A percentile compares a stretch with the other conserved stretches of the same genome.
Evolutionary conservation across 495 filamentous ascomycete species (phyloP).

Genomic region (Haplographium delicatum): DNA sequence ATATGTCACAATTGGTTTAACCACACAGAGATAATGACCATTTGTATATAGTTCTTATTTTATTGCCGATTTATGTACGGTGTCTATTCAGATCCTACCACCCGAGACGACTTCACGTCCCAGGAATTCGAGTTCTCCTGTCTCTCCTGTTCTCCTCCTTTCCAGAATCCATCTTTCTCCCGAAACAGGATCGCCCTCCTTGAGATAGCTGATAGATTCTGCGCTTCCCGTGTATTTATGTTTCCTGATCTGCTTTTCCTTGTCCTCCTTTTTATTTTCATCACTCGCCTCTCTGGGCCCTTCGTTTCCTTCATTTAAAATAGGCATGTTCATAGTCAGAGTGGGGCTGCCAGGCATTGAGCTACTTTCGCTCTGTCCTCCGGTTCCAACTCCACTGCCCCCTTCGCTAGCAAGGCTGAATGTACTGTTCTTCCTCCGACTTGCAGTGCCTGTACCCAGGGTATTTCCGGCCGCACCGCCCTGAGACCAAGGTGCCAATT

Average conservation of each 20-base stretch:
- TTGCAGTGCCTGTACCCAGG: not conserved
- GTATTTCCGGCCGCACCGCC: not conserved
- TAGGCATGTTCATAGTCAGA: conserved; percentile 22
- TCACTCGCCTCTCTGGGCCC: not conserved
- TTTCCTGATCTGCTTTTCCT: conserved; percentile 27
- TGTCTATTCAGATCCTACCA: conserved; percentile 36
- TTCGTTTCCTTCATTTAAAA: no score
- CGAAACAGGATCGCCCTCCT: conserved; percentile 41
- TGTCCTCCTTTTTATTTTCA: conserved; percentile 8
- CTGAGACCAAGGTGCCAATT: conserved; percentile 17
- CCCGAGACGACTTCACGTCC: conserved; percentile 34
- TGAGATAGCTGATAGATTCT: conserved; percentile 54
- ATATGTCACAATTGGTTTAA: no score
- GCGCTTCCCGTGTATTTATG: conserved; percentile 44
- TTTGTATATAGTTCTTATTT: no score
- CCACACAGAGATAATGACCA: no score
- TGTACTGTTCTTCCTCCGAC: conserved; percentile 19
- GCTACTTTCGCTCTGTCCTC: conserved; percentile 10
- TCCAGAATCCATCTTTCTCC: conserved; percentile 54
- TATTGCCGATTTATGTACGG: not conserved
- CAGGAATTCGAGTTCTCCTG: conserved; percentile 45
- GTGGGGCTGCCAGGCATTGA: conserved; percentile 17
- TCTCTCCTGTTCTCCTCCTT: conserved; percentile 46
- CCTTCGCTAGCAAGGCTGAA: conserved; percentile 17
- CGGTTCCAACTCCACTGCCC: not conserved